A percentile compares a stretch with the other conserved stretches of the same genome.
These are phyloP conservation scores for Trichoderma atroviride DNA, from an alignment of 2,329 filamentous ascomycete genomes.

Conservation along the genomic window DNA sequence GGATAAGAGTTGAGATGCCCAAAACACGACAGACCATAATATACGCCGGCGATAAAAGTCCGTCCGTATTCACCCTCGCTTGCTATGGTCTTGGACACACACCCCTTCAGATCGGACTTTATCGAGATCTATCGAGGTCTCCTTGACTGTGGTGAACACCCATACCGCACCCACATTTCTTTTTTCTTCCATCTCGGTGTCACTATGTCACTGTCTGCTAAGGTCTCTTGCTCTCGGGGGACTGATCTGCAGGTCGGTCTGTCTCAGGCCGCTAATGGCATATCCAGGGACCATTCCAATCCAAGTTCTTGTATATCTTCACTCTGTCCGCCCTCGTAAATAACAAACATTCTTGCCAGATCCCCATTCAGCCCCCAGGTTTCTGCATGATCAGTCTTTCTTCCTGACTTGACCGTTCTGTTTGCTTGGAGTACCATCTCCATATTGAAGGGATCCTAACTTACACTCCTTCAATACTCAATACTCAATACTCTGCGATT, in stretches of 20 bases:
- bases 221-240: constrained; percentile 38
- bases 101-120: constrained; percentile 21
- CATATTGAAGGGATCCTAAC: constrained; percentile 25
- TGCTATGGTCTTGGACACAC: constrained; percentile 15
- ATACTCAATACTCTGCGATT: background rate
- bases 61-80: constrained; percentile 27
- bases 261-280: constrained; percentile 42
- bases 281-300: constrained; percentile 42
- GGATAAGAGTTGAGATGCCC: constrained; percentile 30
- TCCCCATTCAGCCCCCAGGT: constrained; percentile 28
- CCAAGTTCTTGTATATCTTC: constrained; percentile 46
- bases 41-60: constrained; percentile 26
- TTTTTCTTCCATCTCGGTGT: constrained; percentile 45
- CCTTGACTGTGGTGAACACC: constrained; percentile 37
- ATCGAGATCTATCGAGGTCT: constrained; percentile 36
- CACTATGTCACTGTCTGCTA: constrained; percentile 33
- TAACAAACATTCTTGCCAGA: constrained; percentile 42
- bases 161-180: constrained; percentile 32
- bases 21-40: constrained; percentile 35
- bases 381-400: constrained; percentile 28
- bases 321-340: constrained; percentile 41
- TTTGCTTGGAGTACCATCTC: constrained; percentile 25
- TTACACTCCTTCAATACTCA: constrained; percentile 28
- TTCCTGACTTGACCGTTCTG: constrained; percentile 15
- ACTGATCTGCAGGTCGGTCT: constrained; percentile 41